Evolutionary conservation across 257 asterid species (phyloP), one percentile per base, ranked within the genome.

Genomic region (Salvia splendens): DNA sequence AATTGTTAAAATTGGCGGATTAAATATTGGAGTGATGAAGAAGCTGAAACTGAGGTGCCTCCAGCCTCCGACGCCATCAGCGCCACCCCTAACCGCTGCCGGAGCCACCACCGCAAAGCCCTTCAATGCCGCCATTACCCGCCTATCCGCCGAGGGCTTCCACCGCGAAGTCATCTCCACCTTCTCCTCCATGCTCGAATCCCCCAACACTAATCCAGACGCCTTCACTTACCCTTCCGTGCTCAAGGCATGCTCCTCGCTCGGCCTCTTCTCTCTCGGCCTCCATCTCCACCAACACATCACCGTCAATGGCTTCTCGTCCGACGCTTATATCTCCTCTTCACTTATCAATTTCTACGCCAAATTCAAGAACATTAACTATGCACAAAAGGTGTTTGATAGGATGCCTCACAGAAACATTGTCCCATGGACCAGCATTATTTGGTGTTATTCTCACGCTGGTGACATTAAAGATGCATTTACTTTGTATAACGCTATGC

Each of bases 361-460:
- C 0, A 84, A 78, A 73, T 77, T 65, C 61, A 75, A 70, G 16
- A 60, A 70, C 33, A 14, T 52, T 8, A 33, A 62, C 1, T 15
- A 53, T 69, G 96, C 98, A 5, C 88, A 69, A 5, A 85, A 72
- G 55, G 75, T 85, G 84, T 89, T 89, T 66, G 96, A 85, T 60
- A 57, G 8, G 41, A 89, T 91, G 96, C 89, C 79, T 65, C 52
- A 60, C 0, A 81, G 84, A 70, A 82, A 81, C 48, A 78, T 87
- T 42, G 94, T 89, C 62, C 95, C 94, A 0, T 89, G 94, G 93
- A 91, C 96, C 4, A 82, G 89, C 14, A 84, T 91, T 15, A 77
- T 91, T 6, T 82, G 94, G 71, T 82, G 92, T 60, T 85, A 85
- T 61, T 75, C 95, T 7, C 78, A 81, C 36, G 65, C 67, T 12